Evolutionary conservation across 129 eudicot species (phyloP).

Genomic region (Centaurea solstitialis): DNA sequence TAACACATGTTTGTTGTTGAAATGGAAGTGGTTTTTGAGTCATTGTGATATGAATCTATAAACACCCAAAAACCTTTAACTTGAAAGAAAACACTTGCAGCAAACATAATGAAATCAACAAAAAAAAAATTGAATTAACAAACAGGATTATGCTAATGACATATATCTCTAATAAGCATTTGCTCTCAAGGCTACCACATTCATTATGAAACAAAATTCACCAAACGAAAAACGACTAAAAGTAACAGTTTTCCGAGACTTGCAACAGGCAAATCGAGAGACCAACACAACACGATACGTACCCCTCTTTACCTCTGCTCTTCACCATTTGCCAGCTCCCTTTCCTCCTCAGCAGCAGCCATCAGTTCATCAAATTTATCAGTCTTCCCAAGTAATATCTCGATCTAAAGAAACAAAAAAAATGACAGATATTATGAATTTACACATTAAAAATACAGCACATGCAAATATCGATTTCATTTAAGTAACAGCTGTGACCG

Average conservation of each 20-base stretch:
- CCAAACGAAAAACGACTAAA: not conserved
- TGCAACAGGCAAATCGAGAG: not conserved
- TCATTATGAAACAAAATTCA: slow-evolving; percentile 24
- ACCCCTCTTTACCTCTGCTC: slow-evolving; percentile 31
- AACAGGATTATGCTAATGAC: slow-evolving; percentile 6
- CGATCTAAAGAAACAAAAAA: slow-evolving; percentile 46
- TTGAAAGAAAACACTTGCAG: not conserved
- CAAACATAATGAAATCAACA: slow-evolving; percentile 5
- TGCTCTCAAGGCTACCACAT: not conserved
- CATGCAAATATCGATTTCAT: not conserved
- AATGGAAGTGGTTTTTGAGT: no score
- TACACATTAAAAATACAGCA: not conserved
- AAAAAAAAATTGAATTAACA: not conserved
- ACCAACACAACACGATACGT: not conserved
- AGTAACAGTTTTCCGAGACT: not conserved
- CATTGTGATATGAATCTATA: no score
- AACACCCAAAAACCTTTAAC: not conserved
- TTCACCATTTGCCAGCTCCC: slow-evolving; percentile 52
- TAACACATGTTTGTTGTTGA: no score
- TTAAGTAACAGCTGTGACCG: not conserved
- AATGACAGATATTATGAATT: not conserved
- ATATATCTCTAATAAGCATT: slow-evolving; percentile 23
- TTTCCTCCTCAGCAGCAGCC: slow-evolving; percentile 82
- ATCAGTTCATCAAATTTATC: slow-evolving; percentile 74
- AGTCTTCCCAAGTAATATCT: slow-evolving; percentile 66